phyloP scores from a whole-genome alignment of 192 early-diverging fungal species.

The Gorgonomyces haynaldii region DNA sequence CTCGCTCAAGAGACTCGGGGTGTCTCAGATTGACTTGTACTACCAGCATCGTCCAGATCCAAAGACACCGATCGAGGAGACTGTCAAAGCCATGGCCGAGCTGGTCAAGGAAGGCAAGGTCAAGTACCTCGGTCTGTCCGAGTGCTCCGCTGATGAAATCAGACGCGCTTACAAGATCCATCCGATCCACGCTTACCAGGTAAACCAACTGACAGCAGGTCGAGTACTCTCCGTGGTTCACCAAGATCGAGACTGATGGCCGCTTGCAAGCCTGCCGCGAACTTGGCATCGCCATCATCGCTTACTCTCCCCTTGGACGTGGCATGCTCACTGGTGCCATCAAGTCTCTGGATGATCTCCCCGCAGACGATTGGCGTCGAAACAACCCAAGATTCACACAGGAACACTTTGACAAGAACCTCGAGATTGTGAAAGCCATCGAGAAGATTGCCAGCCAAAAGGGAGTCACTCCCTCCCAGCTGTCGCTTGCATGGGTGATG shows the following conservation, averaged over 20 bases:
- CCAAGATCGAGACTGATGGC: slow-evolving; percentile 54
- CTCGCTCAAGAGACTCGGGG: slow-evolving; percentile 37
- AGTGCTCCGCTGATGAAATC: slow-evolving; percentile 45
- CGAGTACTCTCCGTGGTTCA: slow-evolving; percentile 39
- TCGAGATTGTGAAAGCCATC: slow-evolving; percentile 24
- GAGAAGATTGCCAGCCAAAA: slow-evolving; percentile 27
- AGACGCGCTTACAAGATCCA: slow-evolving; percentile 55
- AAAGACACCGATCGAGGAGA: slow-evolving; percentile 47
- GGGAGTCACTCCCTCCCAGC: slow-evolving; percentile 34
- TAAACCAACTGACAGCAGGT: too few species aligned
- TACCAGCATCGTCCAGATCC: slow-evolving; percentile 8
- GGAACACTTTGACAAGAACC: slow-evolving; percentile 49
- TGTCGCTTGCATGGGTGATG: slow-evolving; percentile 55
- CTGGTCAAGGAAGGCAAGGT: slow-evolving; percentile 61
- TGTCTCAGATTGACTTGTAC: slow-evolving; percentile 47
- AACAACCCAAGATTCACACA: slow-evolving; percentile 43
- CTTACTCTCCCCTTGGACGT: slow-evolving; percentile 52
- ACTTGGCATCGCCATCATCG: slow-evolving; percentile 40
- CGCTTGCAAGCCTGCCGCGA: slow-evolving; percentile 56
- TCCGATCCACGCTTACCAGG: slow-evolving; percentile 48
- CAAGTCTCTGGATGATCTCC: slow-evolving; percentile 39
- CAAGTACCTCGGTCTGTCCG: slow-evolving; percentile 44
- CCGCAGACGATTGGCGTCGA: slow-evolving; percentile 37
- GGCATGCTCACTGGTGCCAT: slow-evolving; percentile 58
- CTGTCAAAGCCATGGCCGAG: slow-evolving; percentile 46